A percentile compares a stretch with the other conserved stretches of the same genome.
phyloP scores from a whole-genome alignment of 768 basidiomycete genomes.

The Auriscalpium microsporum region DNA sequence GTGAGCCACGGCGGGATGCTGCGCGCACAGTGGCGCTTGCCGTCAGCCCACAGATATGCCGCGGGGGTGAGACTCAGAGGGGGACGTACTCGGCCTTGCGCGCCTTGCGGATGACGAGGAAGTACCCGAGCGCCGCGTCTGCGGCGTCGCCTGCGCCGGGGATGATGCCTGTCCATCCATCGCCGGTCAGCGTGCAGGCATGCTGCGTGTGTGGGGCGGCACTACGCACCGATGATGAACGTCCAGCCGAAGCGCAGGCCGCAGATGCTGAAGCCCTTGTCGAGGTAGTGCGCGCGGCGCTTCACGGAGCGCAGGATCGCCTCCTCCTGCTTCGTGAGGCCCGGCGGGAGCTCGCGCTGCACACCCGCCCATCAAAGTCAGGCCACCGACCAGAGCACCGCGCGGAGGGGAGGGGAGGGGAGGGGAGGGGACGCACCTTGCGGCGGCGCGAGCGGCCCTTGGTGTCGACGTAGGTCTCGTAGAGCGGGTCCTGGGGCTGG shows the following conservation, averaged over 20 bases:
- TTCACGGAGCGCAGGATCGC: constrained; percentile 69
- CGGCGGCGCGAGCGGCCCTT: constrained; percentile 48
- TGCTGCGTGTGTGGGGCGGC: background rate
- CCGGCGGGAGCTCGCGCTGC: constrained; percentile 64
- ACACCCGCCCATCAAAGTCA: background rate
- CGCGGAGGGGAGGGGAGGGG: too few species aligned
- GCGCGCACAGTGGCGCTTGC: background rate
- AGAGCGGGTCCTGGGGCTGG: constrained; percentile 64
- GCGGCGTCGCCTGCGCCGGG: constrained; percentile 64
- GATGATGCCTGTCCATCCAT: constrained; percentile 38
- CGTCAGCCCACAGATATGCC: too few species aligned
- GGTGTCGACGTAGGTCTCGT: constrained; percentile 52
- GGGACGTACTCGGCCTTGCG: constrained; percentile 54
- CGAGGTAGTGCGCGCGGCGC: constrained; percentile 73
- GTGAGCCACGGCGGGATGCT: constrained; percentile 56
- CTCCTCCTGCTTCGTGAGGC: constrained; percentile 68
- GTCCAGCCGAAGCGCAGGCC: constrained; percentile 85
- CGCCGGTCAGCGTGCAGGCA: background rate
- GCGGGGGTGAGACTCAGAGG: too few species aligned
- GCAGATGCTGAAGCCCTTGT: constrained; percentile 75
- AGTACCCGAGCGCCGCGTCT: constrained; percentile 59
- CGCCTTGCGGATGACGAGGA: constrained; percentile 69
- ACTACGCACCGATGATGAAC: constrained; percentile 56
- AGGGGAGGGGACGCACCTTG: constrained; percentile 35
- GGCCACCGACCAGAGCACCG: too few species aligned